A percentile compares a stretch with the other conserved stretches of the same genome.
Evolutionary conservation across 1,284 basidiomycete genomes (phyloP).

Genomic region (Ceratobasidium sp.): DNA sequence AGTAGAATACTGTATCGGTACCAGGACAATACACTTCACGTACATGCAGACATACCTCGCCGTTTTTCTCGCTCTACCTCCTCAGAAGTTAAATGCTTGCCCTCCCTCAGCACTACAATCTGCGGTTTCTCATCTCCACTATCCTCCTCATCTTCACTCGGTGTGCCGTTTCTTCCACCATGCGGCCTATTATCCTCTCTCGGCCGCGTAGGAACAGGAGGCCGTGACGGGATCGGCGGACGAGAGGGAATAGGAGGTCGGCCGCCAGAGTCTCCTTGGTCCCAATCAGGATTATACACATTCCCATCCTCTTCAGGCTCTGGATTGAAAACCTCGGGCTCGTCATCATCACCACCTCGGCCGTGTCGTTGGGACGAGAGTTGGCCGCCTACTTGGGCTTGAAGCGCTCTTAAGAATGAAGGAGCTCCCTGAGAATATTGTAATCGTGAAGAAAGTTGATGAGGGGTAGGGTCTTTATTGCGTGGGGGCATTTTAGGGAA

Average conservation of each 20-base stretch:
- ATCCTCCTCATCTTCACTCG: constrained; percentile 73
- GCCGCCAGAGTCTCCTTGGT: constrained; percentile 41
- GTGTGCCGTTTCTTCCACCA: constrained; percentile 62
- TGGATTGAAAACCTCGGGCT: constrained; percentile 56
- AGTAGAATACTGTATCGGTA: background rate
- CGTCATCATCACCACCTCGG: constrained; percentile 59
- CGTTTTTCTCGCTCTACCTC: constrained; percentile 82
- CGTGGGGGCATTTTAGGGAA: constrained; percentile 27
- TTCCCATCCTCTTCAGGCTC: constrained; percentile 50
- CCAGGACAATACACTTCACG: background rate
- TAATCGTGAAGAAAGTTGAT: constrained; percentile 71
- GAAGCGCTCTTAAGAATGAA: constrained; percentile 67
- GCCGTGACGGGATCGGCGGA: constrained; percentile 52
- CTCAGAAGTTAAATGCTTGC: constrained; percentile 78
- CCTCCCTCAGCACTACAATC: constrained; percentile 84
- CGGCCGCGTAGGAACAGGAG: constrained; percentile 61
- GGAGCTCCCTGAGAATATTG: constrained; percentile 66
- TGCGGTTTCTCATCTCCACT: constrained; percentile 83
- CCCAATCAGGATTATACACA: constrained; percentile 58
- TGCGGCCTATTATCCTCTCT: constrained; percentile 46
- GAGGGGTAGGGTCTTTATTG: constrained; percentile 67
- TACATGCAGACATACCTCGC: constrained; percentile 64
- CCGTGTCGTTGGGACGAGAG: constrained; percentile 46
- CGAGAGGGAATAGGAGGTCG: constrained; percentile 71
- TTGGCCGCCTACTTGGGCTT: constrained; percentile 65